phyloP scores from a whole-genome alignment of 257 asterid species.

The Henckelia pumila region DNA sequence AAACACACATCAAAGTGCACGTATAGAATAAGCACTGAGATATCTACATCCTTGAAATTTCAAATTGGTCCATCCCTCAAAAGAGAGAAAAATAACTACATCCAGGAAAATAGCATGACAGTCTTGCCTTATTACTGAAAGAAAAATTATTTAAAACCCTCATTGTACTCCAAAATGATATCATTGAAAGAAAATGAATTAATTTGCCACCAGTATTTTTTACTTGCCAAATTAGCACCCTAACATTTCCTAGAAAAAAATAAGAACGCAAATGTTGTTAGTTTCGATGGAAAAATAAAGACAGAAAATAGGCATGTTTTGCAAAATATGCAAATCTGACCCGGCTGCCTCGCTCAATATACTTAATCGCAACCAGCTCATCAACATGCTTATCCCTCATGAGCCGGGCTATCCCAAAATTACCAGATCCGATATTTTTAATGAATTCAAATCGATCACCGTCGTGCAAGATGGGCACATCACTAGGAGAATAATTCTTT shows the following conservation, averaged over 20 bases:
- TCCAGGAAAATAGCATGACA: background rate
- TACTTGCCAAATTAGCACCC: conserved; percentile 21
- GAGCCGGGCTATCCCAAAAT: conserved; percentile 52
- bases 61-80: conserved; percentile 6
- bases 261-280: background rate
- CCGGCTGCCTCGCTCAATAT: conserved; percentile 50
- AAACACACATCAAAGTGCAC: background rate
- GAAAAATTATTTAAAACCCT: conserved; percentile 8
- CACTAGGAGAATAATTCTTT: conserved; percentile 30
- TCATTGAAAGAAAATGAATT: background rate
- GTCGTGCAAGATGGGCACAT: conserved; percentile 50
- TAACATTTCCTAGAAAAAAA: background rate
- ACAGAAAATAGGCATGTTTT: conserved; percentile 4
- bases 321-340: conserved; percentile 29
- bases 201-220: background rate
- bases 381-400: conserved; percentile 50
- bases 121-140: too few species aligned
- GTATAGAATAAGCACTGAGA: background rate
- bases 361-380: conserved; percentile 59
- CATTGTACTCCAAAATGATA: background rate
- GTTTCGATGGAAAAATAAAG: background rate
- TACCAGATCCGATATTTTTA: conserved; percentile 54
- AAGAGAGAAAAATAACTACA: background rate
- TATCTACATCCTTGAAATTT: background rate
- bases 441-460: conserved; percentile 44